Conservation (phyloP, 768 basidiomycete genomes). For the Lactifluus pinguis region DNA sequence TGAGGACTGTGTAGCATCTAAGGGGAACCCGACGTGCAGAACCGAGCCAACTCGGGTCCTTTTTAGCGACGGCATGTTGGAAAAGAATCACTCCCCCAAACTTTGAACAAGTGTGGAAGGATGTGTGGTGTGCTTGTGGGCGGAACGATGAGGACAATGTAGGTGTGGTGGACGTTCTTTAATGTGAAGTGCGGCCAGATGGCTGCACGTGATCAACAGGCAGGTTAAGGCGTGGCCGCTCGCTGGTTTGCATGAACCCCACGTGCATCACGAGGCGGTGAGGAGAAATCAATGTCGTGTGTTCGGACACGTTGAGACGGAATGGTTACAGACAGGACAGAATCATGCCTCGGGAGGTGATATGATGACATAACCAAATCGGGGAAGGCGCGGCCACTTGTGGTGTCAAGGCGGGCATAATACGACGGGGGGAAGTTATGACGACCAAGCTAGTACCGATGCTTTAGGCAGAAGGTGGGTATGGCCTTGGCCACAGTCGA, state of each 20-base stretch:
- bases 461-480: slow-evolving; percentile 10
- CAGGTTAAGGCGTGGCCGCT: slow-evolving; percentile 15
- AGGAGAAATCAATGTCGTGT: background rate
- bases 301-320: slow-evolving; percentile 13
- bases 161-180: slow-evolving; percentile 12
- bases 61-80: slow-evolving; percentile 14
- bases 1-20: slow-evolving; percentile 8
- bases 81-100: background rate
- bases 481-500: slow-evolving; percentile 1
- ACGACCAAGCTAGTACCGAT: slow-evolving; percentile 2
- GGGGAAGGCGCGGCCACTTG: background rate
- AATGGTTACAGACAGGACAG: slow-evolving; percentile 15
- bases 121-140: slow-evolving; percentile 14
- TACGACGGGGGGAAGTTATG: background rate
- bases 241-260: slow-evolving; percentile 3
- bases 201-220: slow-evolving; percentile 12
- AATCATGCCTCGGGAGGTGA: slow-evolving; percentile 11
- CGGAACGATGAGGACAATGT: slow-evolving; percentile 14
- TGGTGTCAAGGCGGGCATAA: background rate
- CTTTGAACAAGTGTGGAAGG: slow-evolving; percentile 12
- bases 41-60: slow-evolving; percentile 8
- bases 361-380: slow-evolving; percentile 5
- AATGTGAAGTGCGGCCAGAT: slow-evolving; percentile 15
- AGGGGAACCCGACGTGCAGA: slow-evolving; percentile 2
- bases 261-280: slow-evolving; percentile 17